Percentiles rank a stretch among this genome's conserved stretches.
Evolutionary conservation across 2,329 filamentous ascomycete species (phyloP).

Genomic region (Talaromyces piceae): DNA sequence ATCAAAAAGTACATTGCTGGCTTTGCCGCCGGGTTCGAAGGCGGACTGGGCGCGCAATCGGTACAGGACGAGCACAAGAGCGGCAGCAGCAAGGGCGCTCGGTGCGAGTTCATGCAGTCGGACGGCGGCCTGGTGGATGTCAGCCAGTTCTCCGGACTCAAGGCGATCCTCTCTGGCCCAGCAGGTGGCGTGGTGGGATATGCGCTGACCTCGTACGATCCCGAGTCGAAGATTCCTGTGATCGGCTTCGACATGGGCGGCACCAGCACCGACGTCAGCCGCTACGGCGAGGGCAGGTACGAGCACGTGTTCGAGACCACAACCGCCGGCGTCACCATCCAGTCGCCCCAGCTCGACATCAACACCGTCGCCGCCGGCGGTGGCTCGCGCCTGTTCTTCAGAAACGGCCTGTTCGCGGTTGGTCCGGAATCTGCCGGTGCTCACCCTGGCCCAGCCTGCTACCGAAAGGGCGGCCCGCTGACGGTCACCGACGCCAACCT

Average conservation of each 20-base stretch:
- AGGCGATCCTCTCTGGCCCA: conserved; percentile 79
- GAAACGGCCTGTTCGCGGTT: conserved; percentile 84
- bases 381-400: conserved; percentile 55
- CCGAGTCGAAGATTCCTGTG: conserved; percentile 67
- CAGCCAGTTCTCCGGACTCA: conserved; percentile 65
- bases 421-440: conserved; percentile 87
- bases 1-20: conserved; percentile 71
- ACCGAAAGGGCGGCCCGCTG: conserved; percentile 81
- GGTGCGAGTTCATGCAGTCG: conserved; percentile 93
- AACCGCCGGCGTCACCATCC: conserved; percentile 80
- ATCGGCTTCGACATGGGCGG: conserved; percentile 94
- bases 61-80: conserved; percentile 60
- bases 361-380: conserved; percentile 87
- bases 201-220: conserved; percentile 79
- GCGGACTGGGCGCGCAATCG: conserved; percentile 68
- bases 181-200: conserved; percentile 93
- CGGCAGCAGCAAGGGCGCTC: conserved; percentile 57
- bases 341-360: conserved; percentile 82
- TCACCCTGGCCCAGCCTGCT: conserved; percentile 85
- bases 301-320: conserved; percentile 91
- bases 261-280: conserved; percentile 80
- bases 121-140: conserved; percentile 58
- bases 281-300: conserved; percentile 75
- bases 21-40: conserved; percentile 73
- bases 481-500: conserved; percentile 91